Percentiles rank a stretch among this genome's conserved stretches.
These are phyloP conservation scores for Xylaria sp. DNA, from an alignment of 2,329 filamentous ascomycete species.

Conservation along the genomic window DNA sequence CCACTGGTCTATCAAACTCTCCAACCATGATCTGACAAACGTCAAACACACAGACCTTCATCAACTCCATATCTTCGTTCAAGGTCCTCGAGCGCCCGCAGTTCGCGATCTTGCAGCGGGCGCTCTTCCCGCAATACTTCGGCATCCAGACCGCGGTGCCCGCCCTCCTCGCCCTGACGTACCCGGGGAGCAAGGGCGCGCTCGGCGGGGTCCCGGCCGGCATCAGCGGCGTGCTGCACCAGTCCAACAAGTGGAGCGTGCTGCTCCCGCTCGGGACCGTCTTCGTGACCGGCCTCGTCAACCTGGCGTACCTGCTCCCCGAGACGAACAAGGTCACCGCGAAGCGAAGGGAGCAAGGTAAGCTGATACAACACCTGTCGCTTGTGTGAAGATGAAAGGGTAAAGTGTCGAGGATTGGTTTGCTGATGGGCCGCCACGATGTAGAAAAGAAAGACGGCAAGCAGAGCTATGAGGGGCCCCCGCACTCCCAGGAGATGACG, in stretches of 20 bases:
- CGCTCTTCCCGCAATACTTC: slow-evolving; percentile 89
- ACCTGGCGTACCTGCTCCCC: slow-evolving; percentile 73
- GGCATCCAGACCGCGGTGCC: slow-evolving; percentile 78
- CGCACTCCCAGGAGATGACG: slow-evolving; percentile 84
- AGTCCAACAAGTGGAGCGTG: slow-evolving; percentile 64
- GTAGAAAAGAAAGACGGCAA: slow-evolving; percentile 85
- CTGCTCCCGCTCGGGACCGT: slow-evolving; percentile 70
- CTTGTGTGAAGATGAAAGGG: background rate
- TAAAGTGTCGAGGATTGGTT: background rate
- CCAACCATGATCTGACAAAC: slow-evolving; percentile 10
- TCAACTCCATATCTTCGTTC: slow-evolving; percentile 75
- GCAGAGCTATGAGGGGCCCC: slow-evolving; percentile 76
- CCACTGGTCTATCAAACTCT: background rate
- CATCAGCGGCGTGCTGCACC: slow-evolving; percentile 59
- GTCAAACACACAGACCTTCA: slow-evolving; percentile 65
- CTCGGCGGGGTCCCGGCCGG: slow-evolving; percentile 46
- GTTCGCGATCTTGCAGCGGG: slow-evolving; percentile 79
- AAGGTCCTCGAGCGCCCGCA: slow-evolving; percentile 74
- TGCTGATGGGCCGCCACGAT: slow-evolving; percentile 17
- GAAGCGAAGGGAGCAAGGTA: slow-evolving; percentile 78
- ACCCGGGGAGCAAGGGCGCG: slow-evolving; percentile 60
- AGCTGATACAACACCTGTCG: too few relatives aligned
- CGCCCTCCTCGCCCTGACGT: slow-evolving; percentile 74
- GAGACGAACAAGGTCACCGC: slow-evolving; percentile 74
- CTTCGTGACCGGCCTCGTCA: slow-evolving; percentile 70